Percentiles rank a stretch among this genome's conserved stretches.
Evolutionary conservation across 208 protist species (phyloP).

Genomic region (Leishmania turanica): DNA sequence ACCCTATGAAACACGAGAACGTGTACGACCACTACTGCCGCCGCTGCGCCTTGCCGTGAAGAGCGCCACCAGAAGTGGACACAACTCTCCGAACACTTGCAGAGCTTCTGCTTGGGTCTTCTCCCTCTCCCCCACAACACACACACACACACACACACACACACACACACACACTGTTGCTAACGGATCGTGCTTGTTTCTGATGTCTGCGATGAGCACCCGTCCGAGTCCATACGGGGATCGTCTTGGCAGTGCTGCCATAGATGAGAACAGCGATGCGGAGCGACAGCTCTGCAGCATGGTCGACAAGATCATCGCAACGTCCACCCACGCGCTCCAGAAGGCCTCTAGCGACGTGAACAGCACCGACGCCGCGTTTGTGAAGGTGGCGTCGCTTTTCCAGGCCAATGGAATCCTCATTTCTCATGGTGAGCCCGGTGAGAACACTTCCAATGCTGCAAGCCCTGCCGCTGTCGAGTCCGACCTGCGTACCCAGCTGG

Average conservation of each 20-base stretch:
- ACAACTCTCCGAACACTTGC: background rate
- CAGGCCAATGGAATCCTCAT: slow-evolving; percentile 26
- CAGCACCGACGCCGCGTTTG: slow-evolving; percentile 1
- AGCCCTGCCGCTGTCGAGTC: slow-evolving; percentile 1
- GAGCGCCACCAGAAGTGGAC: background rate
- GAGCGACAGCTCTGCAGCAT: slow-evolving; percentile 26
- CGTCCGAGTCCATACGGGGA: background rate
- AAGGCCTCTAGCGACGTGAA: slow-evolving; percentile 5
- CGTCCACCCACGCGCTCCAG: slow-evolving; percentile 11
- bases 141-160: too few species aligned
- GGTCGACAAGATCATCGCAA: slow-evolving; percentile 20
- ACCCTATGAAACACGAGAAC: background rate
- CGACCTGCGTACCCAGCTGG: slow-evolving; percentile 33
- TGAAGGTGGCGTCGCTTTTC: slow-evolving; percentile 13
- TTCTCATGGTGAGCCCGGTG: background rate
- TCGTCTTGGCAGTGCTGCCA: slow-evolving; percentile 3
- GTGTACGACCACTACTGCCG: background rate
- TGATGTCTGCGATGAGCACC: slow-evolving; percentile 12
- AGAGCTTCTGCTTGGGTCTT: background rate
- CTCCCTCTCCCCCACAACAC: background rate
- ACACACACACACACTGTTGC: background rate
- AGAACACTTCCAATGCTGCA: background rate
- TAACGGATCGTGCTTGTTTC: background rate
- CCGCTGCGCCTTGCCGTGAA: background rate
- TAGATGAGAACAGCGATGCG: slow-evolving; percentile 15